A percentile compares a stretch with the other conserved stretches of the same genome.
Conservation (phyloP, 495 filamentous ascomycete genomes). For the Antarctomyces pellizariae region DNA sequence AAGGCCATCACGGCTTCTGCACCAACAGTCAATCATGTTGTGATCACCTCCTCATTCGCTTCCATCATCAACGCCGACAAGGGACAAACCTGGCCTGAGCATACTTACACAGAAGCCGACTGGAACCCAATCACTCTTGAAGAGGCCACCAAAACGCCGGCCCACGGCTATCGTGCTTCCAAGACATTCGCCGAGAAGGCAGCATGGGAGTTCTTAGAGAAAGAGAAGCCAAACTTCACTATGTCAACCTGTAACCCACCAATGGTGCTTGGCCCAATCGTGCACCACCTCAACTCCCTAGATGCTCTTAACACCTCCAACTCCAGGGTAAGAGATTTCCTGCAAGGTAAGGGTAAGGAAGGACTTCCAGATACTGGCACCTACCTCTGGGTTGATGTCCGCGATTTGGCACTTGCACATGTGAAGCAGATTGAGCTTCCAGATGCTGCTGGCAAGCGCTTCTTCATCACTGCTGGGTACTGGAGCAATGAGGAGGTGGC, state of each 20-base stretch:
- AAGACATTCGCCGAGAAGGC: slow-evolving; percentile 34
- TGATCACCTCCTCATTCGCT: slow-evolving; percentile 74
- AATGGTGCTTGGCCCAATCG: slow-evolving; percentile 41
- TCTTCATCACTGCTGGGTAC: slow-evolving; percentile 40
- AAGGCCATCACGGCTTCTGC: slow-evolving; percentile 50
- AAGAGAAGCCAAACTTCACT: slow-evolving; percentile 56
- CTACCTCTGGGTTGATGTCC: slow-evolving; percentile 42
- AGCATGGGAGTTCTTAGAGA: slow-evolving; percentile 62
- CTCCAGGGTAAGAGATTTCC: slow-evolving; percentile 20
- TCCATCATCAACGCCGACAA: slow-evolving; percentile 18
- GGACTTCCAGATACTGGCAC: slow-evolving; percentile 29
- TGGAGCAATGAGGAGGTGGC: slow-evolving; percentile 42
- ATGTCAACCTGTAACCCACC: slow-evolving; percentile 52
- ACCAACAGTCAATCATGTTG: slow-evolving; percentile 56
- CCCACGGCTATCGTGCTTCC: slow-evolving; percentile 43
- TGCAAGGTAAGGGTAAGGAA: slow-evolving; percentile 41
- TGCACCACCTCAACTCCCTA: slow-evolving; percentile 37
- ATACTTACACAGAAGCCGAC: slow-evolving; percentile 42
- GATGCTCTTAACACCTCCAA: slow-evolving; percentile 50
- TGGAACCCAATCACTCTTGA: slow-evolving; percentile 73
- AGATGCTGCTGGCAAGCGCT: slow-evolving; percentile 44
- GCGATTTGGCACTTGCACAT: slow-evolving; percentile 49
- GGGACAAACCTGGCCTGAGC: slow-evolving; percentile 19
- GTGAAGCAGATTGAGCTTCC: slow-evolving; percentile 42
- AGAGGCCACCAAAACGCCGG: slow-evolving; percentile 28